A percentile compares a stretch with the other conserved stretches of the same genome.
These are phyloP conservation scores for Fusarium sp. DNA, from an alignment of 2,329 filamentous ascomycete genomes.

Conservation along the genomic window DNA sequence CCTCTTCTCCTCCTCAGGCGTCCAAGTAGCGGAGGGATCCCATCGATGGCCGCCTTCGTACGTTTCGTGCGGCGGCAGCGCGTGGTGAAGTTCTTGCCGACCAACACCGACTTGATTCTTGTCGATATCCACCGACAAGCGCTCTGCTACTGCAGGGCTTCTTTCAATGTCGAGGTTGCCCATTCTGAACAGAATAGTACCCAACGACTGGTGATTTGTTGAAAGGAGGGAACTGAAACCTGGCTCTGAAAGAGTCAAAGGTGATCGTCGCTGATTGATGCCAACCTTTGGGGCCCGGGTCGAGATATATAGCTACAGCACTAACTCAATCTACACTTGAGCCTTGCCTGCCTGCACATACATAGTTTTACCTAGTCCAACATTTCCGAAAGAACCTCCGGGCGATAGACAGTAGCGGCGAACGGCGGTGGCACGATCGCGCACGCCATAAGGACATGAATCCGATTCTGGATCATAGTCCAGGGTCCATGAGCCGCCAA, in stretches of 20 bases:
- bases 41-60: slow-evolving; percentile 56
- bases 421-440: slow-evolving; percentile 35
- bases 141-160: slow-evolving; percentile 39
- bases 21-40: slow-evolving; percentile 58
- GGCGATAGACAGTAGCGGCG: too few species aligned
- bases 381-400: slow-evolving; percentile 35
- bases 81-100: slow-evolving; percentile 49
- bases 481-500: slow-evolving; percentile 15
- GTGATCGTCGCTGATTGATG: slow-evolving; percentile 11
- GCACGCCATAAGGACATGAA: slow-evolving; percentile 41
- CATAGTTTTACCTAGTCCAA: slow-evolving; percentile 5
- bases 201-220: not conserved
- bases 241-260: slow-evolving; percentile 4
- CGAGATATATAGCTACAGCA: slow-evolving; percentile 36
- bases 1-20: slow-evolving; percentile 62
- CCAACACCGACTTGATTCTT: slow-evolving; percentile 48
- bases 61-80: slow-evolving; percentile 43
- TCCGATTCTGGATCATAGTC: slow-evolving; percentile 23
- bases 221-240: not conserved
- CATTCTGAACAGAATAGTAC: slow-evolving; percentile 23
- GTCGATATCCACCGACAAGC: slow-evolving; percentile 38
- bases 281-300: slow-evolving; percentile 19
- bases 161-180: slow-evolving; percentile 45
- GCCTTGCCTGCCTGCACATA: slow-evolving; percentile 1
- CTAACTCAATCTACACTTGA: slow-evolving; percentile 7